Evolutionary conservation across 495 filamentous ascomycete species (phyloP), one percentile per base, ranked within the genome.

Genomic region (Trichoderma reesei): DNA sequence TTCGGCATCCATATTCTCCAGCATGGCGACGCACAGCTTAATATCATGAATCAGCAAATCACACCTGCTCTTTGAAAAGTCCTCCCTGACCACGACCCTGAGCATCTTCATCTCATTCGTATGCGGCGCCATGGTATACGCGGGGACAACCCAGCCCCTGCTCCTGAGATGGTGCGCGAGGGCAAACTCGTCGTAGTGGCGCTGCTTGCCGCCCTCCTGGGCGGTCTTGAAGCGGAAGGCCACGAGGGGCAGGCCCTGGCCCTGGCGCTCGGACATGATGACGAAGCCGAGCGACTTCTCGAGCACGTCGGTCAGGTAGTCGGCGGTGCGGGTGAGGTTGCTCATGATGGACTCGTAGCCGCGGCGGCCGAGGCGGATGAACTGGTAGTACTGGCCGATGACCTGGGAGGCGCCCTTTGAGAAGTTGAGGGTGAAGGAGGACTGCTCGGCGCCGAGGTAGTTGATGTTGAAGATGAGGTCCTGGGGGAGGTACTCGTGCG

Each of bases 401-500:
- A 96, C 86, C 69, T 96, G 92, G 44, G 87, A 87, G 54, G 92
- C 92, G 64, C 92, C 92, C 74, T 94, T 93, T 72, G 88, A 91
- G 80, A 96, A 96, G 80, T 96, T 96, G 61, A 96, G 83, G n/a
- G 92, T 96, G 80, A 96, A 96, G 62, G 90, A 95, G n/a, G 91
- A 86, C 75, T 96, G 92, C 68, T 96, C 90, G 33, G 92, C 89
- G 63, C 92, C 92, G 3, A 96, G 87, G 73, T 96, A 96, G 78
- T 96, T 96, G 82, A 96, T 93, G 81, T 95, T 96, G 84, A 96
- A 96, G 70, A 96, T 90, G 42, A 96, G 86, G 72, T 96, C 92
- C 73, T 92, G 79, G 31, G 91, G 91, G 1, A 96, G 81, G 74
- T 80, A 95, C 70, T 93, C 85, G 3, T 90, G 88, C 41, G 86